Conservation (phyloP, 352 stramenopile species). For the Thraustochytrium striatum region DNA sequence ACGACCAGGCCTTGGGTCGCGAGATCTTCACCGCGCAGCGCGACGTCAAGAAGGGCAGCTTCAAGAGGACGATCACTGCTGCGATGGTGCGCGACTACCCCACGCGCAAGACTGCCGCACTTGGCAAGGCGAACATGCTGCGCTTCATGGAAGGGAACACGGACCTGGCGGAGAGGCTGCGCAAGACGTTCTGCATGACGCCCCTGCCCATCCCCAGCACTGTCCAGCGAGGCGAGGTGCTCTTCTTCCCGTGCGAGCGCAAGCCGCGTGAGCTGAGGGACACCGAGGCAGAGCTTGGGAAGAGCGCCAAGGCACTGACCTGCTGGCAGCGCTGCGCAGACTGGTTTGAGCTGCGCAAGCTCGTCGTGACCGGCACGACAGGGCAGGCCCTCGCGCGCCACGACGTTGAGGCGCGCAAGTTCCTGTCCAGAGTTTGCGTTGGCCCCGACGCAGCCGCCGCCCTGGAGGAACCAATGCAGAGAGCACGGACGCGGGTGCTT, state of each 20-base stretch:
- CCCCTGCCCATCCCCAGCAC: background rate
- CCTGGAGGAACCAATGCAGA: too few species aligned
- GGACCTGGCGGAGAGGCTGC: background rate
- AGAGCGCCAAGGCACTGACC: background rate
- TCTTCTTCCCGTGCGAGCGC: background rate
- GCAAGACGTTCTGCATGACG: background rate
- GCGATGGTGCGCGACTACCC: background rate
- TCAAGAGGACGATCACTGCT: background rate
- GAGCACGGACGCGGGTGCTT: too few species aligned
- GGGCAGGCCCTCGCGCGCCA: too few species aligned
- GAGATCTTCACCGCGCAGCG: background rate
- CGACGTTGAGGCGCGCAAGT: too few species aligned
- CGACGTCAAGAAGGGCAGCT: background rate
- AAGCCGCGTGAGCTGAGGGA: background rate
- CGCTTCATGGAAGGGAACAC: background rate
- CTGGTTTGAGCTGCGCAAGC: background rate
- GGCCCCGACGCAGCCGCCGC: too few species aligned
- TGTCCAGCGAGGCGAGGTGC: background rate
- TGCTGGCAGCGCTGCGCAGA: constrained; percentile 9
- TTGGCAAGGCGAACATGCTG: background rate
- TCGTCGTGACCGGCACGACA: too few species aligned
- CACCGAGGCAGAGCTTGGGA: background rate
- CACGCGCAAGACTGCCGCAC: background rate
- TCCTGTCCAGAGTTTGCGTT: too few species aligned
- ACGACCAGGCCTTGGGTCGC: background rate